Evolutionary conservation across 768 basidiomycete genomes (phyloP).

Genomic region (Russula olivacea): DNA sequence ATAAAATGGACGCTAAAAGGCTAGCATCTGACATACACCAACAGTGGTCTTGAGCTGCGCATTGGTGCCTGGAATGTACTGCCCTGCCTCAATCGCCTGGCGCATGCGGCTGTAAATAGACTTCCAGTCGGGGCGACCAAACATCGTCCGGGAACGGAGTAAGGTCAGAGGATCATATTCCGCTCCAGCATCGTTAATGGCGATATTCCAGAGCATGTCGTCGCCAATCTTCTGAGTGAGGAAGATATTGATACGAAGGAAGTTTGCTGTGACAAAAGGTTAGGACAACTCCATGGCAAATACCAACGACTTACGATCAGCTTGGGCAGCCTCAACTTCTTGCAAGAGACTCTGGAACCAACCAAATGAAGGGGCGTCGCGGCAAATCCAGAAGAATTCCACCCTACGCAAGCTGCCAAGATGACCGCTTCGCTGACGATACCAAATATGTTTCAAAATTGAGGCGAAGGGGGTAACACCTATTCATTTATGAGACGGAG

Average conservation of each 20-base stretch:
- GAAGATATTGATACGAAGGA: constrained; percentile 88
- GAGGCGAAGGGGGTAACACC: constrained; percentile 93
- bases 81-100: constrained; percentile 73
- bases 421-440: constrained; percentile 72
- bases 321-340: constrained; percentile 83
- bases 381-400: constrained; percentile 92
- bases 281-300: background rate
- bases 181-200: constrained; percentile 78
- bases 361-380: constrained; percentile 94
- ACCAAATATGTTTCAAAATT: constrained; percentile 95
- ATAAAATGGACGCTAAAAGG: constrained; percentile 6
- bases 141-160: constrained; percentile 83
- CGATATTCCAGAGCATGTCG: constrained; percentile 89
- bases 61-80: constrained; percentile 73
- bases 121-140: constrained; percentile 88
- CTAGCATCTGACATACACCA: constrained; percentile 47
- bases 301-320: constrained; percentile 60
- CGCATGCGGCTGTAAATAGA: constrained; percentile 69
- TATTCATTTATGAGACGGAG: constrained; percentile 28
- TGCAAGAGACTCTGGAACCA: constrained; percentile 92
- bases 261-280: constrained; percentile 55
- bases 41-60: constrained; percentile 79
- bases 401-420: constrained; percentile 80
- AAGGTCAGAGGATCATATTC: constrained; percentile 87
- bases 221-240: constrained; percentile 80